Evolutionary conservation across 768 basidiomycete genomes (phyloP).

Genomic region (Tulasnella sp.): DNA sequence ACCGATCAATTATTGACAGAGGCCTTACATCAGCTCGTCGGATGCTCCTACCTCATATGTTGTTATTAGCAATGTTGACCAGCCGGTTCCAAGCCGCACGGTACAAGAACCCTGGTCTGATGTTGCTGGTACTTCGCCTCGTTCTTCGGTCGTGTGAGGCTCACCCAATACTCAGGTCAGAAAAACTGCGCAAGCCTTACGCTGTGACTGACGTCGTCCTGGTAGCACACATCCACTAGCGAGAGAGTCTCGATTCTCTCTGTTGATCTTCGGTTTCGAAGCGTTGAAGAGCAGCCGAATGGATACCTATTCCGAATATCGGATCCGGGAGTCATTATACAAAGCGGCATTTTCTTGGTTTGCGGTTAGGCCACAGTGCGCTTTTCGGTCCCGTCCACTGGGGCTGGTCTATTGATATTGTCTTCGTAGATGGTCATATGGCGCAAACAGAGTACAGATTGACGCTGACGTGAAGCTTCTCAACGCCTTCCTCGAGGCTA

Average conservation of each 20-base stretch:
- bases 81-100: slow-evolving; percentile 90
- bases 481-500: slow-evolving; percentile 65
- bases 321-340: slow-evolving; percentile 65
- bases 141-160: slow-evolving; percentile 68
- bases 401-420: neutral
- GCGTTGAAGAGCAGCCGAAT: slow-evolving; percentile 76
- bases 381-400: slow-evolving; percentile 2
- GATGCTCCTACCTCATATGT: slow-evolving; percentile 66
- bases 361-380: slow-evolving; percentile 81
- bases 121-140: slow-evolving; percentile 75
- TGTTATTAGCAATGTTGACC: slow-evolving; percentile 77
- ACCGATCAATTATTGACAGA: slow-evolving; percentile 71
- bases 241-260: slow-evolving; percentile 78
- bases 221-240: slow-evolving; percentile 81
- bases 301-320: slow-evolving; percentile 68
- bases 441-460: slow-evolving; percentile 84
- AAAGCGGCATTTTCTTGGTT: slow-evolving; percentile 84
- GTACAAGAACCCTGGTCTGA: slow-evolving; percentile 71
- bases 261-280: slow-evolving; percentile 88
- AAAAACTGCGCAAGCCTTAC: neutral
- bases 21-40: slow-evolving; percentile 56
- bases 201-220: neutral
- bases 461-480: slow-evolving; percentile 80
- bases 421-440: slow-evolving; percentile 74
- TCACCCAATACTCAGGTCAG: slow-evolving; percentile 60